phyloP scores from a whole-genome alignment of 2,329 filamentous ascomycete genomes.

The Exophiala aquamarina region DNA sequence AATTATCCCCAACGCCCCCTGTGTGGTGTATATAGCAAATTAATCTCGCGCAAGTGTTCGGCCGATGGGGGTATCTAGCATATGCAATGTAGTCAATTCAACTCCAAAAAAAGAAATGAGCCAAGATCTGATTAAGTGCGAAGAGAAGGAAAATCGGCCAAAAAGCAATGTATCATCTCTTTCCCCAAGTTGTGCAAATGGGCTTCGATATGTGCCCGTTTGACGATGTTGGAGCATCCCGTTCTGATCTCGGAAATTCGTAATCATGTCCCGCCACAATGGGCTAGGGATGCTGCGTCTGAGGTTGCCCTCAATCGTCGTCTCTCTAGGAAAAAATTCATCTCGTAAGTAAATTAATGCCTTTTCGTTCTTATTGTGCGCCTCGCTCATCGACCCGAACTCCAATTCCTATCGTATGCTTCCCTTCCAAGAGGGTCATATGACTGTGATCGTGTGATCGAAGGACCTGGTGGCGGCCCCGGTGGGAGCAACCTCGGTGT shows the following conservation, averaged over 20 bases:
- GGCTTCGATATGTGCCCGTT: conserved; percentile 7
- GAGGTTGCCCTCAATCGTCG: conserved; percentile 26
- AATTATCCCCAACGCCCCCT: too few species aligned
- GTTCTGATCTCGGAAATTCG: conserved; percentile 17
- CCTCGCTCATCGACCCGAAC: conserved; percentile 13
- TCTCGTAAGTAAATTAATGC: conserved; percentile 12
- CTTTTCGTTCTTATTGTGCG: neutral
- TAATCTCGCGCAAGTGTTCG: too few species aligned
- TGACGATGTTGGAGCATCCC: conserved; percentile 22
- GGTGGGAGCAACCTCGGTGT: conserved; percentile 17
- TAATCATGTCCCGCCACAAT: conserved; percentile 18
- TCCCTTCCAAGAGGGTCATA: conserved; percentile 27
- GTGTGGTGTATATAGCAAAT: too few species aligned
- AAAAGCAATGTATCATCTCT: neutral
- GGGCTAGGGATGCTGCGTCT: conserved; percentile 16
- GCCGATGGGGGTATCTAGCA: too few species aligned
- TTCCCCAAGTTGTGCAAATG: conserved; percentile 10
- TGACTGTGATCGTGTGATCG: conserved; percentile 19
- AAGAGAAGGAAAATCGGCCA: too few species aligned
- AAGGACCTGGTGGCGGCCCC: conserved; percentile 14
- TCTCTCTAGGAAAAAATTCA: conserved; percentile 23
- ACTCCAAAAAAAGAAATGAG: conserved; percentile 9
- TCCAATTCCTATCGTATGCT: conserved; percentile 19
- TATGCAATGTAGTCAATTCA: too few species aligned
- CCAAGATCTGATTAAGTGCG: too few species aligned